Evolutionary conservation across 345 rosid genomes (phyloP).

Genomic region (Turritis glabra): DNA sequence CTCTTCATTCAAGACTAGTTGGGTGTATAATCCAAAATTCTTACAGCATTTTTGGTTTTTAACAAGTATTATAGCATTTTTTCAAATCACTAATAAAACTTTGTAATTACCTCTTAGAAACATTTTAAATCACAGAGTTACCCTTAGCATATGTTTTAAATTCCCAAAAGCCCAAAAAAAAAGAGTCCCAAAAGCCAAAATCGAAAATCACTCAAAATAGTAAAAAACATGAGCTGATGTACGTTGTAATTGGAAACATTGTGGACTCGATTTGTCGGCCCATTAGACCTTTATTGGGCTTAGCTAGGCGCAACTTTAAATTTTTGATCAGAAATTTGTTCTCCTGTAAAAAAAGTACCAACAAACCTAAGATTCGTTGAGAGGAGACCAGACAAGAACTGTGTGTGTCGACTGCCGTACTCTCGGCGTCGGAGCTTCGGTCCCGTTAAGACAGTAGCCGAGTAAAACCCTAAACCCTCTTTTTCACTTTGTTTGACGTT

Average conservation of each 20-base stretch:
- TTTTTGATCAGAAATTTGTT: neutral
- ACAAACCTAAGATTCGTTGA: slow-evolving; percentile 20
- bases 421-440: slow-evolving; percentile 31
- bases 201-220: neutral
- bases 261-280: neutral
- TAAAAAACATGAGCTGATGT: neutral
- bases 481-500: neutral
- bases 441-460: slow-evolving; percentile 21
- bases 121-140: neutral
- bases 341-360: neutral
- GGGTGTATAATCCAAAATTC: too few species aligned
- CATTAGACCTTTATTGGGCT: slow-evolving; percentile 10
- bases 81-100: neutral
- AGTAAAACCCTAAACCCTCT: slow-evolving; percentile 22
- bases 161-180: neutral
- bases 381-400: slow-evolving; percentile 11
- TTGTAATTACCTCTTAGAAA: neutral
- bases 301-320: neutral
- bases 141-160: neutral
- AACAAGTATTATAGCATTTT: neutral
- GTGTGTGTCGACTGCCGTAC: slow-evolving; percentile 20
- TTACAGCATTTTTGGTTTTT: too few species aligned
- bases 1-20: too few species aligned
- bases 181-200: neutral
- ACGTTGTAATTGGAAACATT: neutral